Evolutionary conservation across 306 rosid genomes (phyloP).

Genomic region (Sesbania bispinosa): DNA sequence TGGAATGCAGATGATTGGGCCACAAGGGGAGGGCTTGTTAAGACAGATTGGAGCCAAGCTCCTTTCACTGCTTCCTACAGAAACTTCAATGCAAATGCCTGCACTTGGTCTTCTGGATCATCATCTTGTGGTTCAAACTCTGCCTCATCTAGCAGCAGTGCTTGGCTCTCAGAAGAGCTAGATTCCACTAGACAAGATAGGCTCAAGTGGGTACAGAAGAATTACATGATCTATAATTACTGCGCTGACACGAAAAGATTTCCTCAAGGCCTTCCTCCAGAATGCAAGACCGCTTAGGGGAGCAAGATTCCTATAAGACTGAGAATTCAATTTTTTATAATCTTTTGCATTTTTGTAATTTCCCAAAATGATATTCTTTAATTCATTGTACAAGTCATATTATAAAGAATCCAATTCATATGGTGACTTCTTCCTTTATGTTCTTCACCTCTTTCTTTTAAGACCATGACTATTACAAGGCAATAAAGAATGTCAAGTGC

Average conservation of each 20-base stretch:
- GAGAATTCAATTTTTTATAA: neutral
- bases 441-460: too few relatives aligned
- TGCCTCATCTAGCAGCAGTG: neutral
- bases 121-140: conserved; percentile 42
- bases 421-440: too few relatives aligned
- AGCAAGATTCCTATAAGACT: neutral
- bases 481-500: too few relatives aligned
- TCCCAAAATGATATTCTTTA: too few relatives aligned
- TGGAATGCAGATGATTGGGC: conserved; percentile 90
- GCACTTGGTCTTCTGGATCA: neutral
- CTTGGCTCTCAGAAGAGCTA: conserved; percentile 43
- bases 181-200: conserved; percentile 32
- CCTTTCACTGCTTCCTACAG: conserved; percentile 58
- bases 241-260: conserved; percentile 36
- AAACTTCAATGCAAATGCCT: conserved; percentile 51
- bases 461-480: too few relatives aligned
- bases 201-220: conserved; percentile 50
- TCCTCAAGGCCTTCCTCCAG: conserved; percentile 30
- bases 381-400: too few relatives aligned
- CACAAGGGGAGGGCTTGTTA: conserved; percentile 65
- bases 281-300: conserved; percentile 17
- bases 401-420: too few relatives aligned
- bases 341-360: neutral
- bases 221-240: conserved; percentile 69
- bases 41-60: conserved; percentile 58